Evolutionary conservation across 345 rosid species (phyloP).

Genomic region (Cardamine resedifolia): DNA sequence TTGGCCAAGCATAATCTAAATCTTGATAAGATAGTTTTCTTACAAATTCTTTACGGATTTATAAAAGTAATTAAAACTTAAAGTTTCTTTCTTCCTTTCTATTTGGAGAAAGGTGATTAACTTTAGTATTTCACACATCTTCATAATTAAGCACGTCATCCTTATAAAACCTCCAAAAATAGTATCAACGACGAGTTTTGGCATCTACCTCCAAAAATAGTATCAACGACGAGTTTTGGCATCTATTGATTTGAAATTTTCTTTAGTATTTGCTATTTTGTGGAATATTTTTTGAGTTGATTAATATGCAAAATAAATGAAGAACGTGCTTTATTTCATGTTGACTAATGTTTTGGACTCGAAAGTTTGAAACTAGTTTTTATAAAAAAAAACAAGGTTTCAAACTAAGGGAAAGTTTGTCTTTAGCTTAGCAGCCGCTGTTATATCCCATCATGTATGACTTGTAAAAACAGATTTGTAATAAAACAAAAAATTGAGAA

Average conservation of each 20-base stretch:
- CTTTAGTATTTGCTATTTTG: neutral
- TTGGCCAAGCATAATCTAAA: neutral
- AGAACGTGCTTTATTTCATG: conserved; percentile 11
- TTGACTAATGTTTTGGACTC: conserved; percentile 7
- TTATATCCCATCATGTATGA: neutral
- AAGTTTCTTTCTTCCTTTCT: neutral
- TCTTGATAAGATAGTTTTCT: neutral
- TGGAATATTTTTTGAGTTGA: neutral
- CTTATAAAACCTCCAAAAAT: neutral
- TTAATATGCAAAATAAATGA: neutral
- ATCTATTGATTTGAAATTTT: neutral
- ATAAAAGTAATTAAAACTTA: neutral
- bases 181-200: neutral
- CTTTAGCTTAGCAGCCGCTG: conserved; percentile 15
- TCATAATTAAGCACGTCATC: conserved; percentile 8
- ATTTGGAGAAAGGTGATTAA: neutral
- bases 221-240: too few relatives aligned
- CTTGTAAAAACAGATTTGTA: conserved; percentile 1
- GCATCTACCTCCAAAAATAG: too few relatives aligned
- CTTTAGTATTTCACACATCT: neutral
- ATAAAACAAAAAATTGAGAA: conserved; percentile 7
- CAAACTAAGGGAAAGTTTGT: neutral
- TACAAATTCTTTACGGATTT: neutral
- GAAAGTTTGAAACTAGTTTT: neutral
- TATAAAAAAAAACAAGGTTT: too few relatives aligned